Evolutionary conservation across 1,284 basidiomycete genomes (phyloP).

Genomic region (Microbotryum lychnidis-dioicae): DNA sequence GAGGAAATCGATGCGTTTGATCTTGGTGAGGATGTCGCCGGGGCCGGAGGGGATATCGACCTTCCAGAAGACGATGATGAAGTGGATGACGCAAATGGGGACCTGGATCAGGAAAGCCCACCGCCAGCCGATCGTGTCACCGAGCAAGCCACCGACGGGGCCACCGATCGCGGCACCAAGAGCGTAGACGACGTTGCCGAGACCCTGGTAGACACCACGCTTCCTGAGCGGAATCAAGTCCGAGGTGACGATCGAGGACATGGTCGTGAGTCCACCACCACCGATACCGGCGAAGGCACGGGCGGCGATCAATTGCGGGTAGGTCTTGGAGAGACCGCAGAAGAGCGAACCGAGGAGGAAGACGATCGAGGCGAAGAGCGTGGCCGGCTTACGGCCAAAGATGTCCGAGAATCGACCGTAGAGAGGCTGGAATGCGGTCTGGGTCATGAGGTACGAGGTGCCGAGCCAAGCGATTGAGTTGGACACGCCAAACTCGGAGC

Average conservation of each 20-base stretch:
- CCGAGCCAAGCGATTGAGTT: constrained; percentile 29
- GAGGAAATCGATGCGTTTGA: constrained; percentile 42
- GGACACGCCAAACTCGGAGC: constrained; percentile 26
- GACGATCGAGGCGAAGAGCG: constrained; percentile 29
- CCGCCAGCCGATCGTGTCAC: constrained; percentile 30
- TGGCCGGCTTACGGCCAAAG: constrained; percentile 31
- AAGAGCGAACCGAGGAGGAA: constrained; percentile 30
- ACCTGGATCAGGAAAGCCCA: constrained; percentile 40
- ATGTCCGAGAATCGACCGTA: constrained; percentile 32
- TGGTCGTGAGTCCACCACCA: constrained; percentile 30
- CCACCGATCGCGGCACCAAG: constrained; percentile 40
- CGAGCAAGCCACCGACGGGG: constrained; percentile 30
- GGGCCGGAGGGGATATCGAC: constrained; percentile 41
- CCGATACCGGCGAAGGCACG: constrained; percentile 33
- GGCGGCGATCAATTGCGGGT: constrained; percentile 29
- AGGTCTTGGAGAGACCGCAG: constrained; percentile 29
- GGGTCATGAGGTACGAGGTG: constrained; percentile 18
- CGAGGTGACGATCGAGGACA: constrained; percentile 27
- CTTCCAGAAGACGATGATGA: constrained; percentile 40
- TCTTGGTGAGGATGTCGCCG: constrained; percentile 38
- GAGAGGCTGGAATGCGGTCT: constrained; percentile 29
- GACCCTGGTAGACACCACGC: constrained; percentile 29
- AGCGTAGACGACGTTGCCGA: constrained; percentile 28
- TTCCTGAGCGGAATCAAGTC: constrained; percentile 28
- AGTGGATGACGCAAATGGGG: constrained; percentile 40